Conservation (phyloP, 345 rosid genomes). For the Balakata baccata region DNA sequence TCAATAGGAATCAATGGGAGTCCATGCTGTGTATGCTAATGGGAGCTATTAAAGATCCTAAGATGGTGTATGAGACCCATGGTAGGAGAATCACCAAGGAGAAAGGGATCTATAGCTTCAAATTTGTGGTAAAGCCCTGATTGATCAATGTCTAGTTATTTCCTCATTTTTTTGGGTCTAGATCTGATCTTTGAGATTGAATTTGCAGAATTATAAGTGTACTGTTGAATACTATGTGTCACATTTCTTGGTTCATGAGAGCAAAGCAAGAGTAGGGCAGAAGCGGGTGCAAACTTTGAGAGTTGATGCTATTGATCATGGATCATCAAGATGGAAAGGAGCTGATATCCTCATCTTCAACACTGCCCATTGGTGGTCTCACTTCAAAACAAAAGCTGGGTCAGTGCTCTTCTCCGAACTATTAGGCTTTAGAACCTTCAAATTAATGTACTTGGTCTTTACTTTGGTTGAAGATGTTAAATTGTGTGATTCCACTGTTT, state of each 20-base stretch:
- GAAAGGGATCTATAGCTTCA: conserved; percentile 84
- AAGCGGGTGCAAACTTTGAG: conserved; percentile 69
- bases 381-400: conserved; percentile 93
- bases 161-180: not conserved
- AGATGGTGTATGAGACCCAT: conserved; percentile 76
- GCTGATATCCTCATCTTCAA: conserved; percentile 86
- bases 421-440: not conserved
- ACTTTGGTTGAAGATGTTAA: not conserved
- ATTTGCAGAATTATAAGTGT: conserved; percentile 75
- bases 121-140: conserved; percentile 53
- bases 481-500: not conserved
- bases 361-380: conserved; percentile 99
- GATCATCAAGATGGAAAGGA: conserved; percentile 89
- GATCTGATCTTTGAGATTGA: conserved; percentile 13
- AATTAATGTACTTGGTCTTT: conserved; percentile 1
- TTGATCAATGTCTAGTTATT: not conserved
- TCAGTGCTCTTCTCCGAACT: conserved; percentile 31
- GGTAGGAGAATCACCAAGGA: conserved; percentile 77
- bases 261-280: conserved; percentile 69
- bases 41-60: conserved; percentile 68
- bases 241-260: conserved; percentile 84
- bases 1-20: conserved; percentile 96
- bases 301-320: conserved; percentile 79
- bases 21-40: conserved; percentile 85
- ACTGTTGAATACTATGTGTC: conserved; percentile 79